phyloP scores from a whole-genome alignment of 768 basidiomycete species.

The Lactarius sp. region DNA sequence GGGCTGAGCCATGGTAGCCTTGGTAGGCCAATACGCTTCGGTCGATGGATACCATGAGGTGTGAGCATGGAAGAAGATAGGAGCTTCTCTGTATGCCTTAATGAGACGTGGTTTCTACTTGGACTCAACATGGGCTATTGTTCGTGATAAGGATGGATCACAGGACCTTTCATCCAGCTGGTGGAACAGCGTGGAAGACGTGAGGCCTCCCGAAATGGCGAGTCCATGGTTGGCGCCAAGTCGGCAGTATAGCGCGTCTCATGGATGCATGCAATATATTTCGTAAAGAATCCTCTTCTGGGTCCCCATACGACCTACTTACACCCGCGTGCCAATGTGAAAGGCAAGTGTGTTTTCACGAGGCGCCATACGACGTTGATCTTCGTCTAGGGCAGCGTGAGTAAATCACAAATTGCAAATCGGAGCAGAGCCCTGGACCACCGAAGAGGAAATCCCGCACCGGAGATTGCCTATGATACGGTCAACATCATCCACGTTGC shows the following conservation, averaged over 20 bases:
- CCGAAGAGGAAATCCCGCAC: background rate
- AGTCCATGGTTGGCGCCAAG: background rate
- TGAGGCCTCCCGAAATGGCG: background rate
- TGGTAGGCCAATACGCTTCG: background rate
- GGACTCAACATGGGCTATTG: background rate
- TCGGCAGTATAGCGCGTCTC: background rate
- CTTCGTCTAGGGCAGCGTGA: too few relatives aligned
- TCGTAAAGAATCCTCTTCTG: background rate
- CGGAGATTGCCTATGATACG: background rate
- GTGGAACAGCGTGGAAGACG: background rate
- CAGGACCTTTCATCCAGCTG: background rate
- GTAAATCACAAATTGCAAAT: background rate
- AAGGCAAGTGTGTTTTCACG: background rate
- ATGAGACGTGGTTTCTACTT: constrained; percentile 1
- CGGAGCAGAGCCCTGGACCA: background rate
- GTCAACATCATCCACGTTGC: background rate
- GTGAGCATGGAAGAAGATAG: background rate
- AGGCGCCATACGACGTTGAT: background rate
- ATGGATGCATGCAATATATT: background rate
- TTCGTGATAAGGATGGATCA: background rate
- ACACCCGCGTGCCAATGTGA: background rate
- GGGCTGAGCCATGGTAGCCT: background rate
- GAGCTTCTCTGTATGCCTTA: background rate
- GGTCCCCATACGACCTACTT: background rate
- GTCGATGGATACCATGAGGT: background rate